phyloP scores from a whole-genome alignment of 1,139 yeast species.

The Candida glucosophila region DNA sequence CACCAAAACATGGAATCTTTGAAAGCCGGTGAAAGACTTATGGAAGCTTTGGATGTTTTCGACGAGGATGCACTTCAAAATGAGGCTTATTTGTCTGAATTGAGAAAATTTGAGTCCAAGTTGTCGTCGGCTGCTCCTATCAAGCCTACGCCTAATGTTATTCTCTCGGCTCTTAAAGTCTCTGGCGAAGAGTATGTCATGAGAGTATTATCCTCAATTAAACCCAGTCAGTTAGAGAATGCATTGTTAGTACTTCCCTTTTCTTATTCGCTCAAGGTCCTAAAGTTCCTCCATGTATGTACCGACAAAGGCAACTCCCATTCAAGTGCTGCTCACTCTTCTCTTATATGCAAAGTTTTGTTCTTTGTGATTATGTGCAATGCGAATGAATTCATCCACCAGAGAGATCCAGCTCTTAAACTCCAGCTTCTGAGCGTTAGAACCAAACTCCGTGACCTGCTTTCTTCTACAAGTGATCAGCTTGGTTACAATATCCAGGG shows the following conservation, averaged over 20 bases:
- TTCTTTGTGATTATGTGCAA: constrained; percentile 67
- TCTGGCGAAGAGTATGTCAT: constrained; percentile 75
- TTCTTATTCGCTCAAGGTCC: constrained; percentile 64
- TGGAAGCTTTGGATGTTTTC: constrained; percentile 89
- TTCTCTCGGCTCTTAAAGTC: constrained; percentile 61
- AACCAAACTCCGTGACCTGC: constrained; percentile 43
- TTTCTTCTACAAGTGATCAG: constrained; percentile 44
- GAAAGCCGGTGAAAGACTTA: constrained; percentile 88
- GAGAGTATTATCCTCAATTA: constrained; percentile 59
- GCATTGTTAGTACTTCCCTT: constrained; percentile 87
- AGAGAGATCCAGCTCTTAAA: constrained; percentile 55
- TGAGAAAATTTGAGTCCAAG: constrained; percentile 27
- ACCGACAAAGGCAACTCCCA: constrained; percentile 40
- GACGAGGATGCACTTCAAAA: constrained; percentile 57
- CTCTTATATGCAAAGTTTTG: constrained; percentile 64
- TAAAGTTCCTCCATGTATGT: constrained; percentile 72
- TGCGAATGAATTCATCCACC: constrained; percentile 64
- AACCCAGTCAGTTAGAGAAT: constrained; percentile 82
- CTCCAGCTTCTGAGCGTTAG: constrained; percentile 53
- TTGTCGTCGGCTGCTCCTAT: constrained; percentile 38
- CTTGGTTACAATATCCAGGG: constrained; percentile 87
- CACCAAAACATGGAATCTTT: constrained; percentile 86
- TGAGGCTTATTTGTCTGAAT: constrained; percentile 33
- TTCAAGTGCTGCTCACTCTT: constrained; percentile 39
- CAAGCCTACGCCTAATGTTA: constrained; percentile 59